Evolutionary conservation across 352 stramenopile species (phyloP), one percentile per base, ranked within the genome.

Genomic region (Phytophthora nicotianae): DNA sequence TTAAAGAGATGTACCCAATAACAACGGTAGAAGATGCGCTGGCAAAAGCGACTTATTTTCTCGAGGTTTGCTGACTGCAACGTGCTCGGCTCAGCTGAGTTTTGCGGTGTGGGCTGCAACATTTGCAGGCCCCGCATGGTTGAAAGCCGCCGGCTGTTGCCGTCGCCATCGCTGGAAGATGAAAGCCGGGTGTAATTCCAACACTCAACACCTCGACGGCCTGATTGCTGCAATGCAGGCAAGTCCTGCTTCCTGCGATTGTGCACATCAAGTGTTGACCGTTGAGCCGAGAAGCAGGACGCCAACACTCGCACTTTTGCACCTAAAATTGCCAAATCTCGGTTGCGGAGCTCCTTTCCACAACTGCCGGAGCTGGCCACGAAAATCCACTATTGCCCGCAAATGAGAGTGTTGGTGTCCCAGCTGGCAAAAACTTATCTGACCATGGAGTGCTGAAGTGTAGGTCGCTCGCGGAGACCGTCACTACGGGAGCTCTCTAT

Each of bases 21-120:
- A 62, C 56, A 29, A 29, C 4, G 26, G 35, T 35, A 43, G 50
- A 61, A 43, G 42, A 10, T 11, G 21, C 57, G 33, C 35, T 17
- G 2, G 35, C 43, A 70, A 66, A 66, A 70, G 56, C 62, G 62
- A 70, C 56, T 66, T 70, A 70, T 49, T 42, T 43, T 57, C 26
- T 52, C 42, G 27, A 20, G 9, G 50, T 41, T 38, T n/a, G n/a
- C 19, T 41, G 29, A 52, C 52, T 52, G 53, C 42, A 48, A 54
- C 53, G 16, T 47, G 41, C 23, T 47, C 24, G 7, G 37, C 10
- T 38, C 32, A n/a, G 32, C 32, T 38, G 13, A 38, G 11, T 26
- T 57, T 32, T 20, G 24, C 24, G 17, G n/a, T 17, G 14, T 7
- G 16, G 23, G 37, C 26, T 58, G 16, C n/a, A 29, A 5, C 26